phyloP scores from a whole-genome alignment of 1,139 yeast genomes.

The Pichia sp. region DNA sequence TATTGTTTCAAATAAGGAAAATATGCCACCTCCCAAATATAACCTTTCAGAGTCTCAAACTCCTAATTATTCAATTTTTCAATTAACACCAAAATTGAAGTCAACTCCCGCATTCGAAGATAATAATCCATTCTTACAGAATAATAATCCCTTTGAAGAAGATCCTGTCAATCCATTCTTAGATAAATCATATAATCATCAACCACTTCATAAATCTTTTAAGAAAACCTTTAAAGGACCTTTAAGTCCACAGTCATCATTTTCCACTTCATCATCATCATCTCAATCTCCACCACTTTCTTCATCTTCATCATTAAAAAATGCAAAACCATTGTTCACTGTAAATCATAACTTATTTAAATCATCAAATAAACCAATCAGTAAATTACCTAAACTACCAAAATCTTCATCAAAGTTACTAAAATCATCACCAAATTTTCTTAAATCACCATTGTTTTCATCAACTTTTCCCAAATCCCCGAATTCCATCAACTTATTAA shows the following conservation, averaged over 20 bases:
- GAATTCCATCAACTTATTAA: not conserved
- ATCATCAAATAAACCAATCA: not conserved
- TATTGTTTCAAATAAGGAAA: conserved; percentile 4
- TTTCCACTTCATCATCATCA: not conserved
- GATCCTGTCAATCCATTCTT: not conserved
- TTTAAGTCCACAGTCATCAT: not conserved
- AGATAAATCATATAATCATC: not conserved
- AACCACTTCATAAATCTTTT: not conserved
- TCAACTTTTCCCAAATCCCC: not conserved
- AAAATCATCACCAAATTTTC: not conserved
- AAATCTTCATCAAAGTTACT: not conserved
- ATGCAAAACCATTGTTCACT: not conserved
- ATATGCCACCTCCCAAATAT: conserved; percentile 1
- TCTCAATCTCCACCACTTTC: not conserved
- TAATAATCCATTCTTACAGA: not conserved
- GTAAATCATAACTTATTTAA: not conserved
- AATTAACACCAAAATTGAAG: not conserved
- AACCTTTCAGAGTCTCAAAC: conserved; percentile 4
- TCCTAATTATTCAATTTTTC: conserved; percentile 5
- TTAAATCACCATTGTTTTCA: not conserved
- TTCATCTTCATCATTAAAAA: not conserved
- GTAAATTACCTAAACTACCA: not conserved
- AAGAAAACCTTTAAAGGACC: not conserved
- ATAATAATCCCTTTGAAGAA: not conserved
- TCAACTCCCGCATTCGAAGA: not conserved